A percentile compares a stretch with the other conserved stretches of the same genome.
phyloP scores from a whole-genome alignment of 306 rosid species.

The Gastrolobium bilobum region DNA sequence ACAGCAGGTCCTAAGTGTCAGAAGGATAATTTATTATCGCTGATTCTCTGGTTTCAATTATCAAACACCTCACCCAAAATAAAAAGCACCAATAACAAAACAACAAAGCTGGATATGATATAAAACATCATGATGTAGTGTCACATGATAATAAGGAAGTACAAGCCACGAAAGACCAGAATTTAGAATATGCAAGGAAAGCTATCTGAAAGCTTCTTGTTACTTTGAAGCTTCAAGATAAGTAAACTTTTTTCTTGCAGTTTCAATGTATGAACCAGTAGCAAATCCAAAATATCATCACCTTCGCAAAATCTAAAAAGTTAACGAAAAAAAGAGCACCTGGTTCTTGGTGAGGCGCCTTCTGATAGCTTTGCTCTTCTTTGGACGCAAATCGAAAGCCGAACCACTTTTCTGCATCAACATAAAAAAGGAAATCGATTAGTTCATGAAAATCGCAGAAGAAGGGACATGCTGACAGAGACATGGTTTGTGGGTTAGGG shows the following conservation, averaged over 20 bases:
- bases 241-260: slow-evolving; percentile 52
- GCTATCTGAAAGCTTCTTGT: slow-evolving; percentile 47
- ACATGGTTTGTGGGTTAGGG: too few species aligned
- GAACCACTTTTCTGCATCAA: too few species aligned
- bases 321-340: too few species aligned
- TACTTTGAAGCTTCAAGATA: slow-evolving; percentile 49
- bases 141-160: slow-evolving; percentile 5
- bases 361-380: too few species aligned
- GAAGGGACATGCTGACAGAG: too few species aligned
- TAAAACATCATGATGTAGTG: neutral
- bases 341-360: too few species aligned
- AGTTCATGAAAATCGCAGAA: too few species aligned
- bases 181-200: slow-evolving; percentile 17
- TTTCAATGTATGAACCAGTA: slow-evolving; percentile 37
- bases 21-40: neutral
- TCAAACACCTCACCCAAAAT: neutral
- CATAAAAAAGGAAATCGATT: too few species aligned
- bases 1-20: neutral
- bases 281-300: slow-evolving; percentile 30
- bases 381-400: too few species aligned
- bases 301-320: neutral
- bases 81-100: neutral
- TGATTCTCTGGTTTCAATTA: neutral
- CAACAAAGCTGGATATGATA: neutral
- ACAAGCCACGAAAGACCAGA: neutral